A percentile compares a stretch with the other conserved stretches of the same genome.
These are phyloP conservation scores for Quercus tomentella DNA, from an alignment of 331 rosid genomes.

Conservation along the genomic window DNA sequence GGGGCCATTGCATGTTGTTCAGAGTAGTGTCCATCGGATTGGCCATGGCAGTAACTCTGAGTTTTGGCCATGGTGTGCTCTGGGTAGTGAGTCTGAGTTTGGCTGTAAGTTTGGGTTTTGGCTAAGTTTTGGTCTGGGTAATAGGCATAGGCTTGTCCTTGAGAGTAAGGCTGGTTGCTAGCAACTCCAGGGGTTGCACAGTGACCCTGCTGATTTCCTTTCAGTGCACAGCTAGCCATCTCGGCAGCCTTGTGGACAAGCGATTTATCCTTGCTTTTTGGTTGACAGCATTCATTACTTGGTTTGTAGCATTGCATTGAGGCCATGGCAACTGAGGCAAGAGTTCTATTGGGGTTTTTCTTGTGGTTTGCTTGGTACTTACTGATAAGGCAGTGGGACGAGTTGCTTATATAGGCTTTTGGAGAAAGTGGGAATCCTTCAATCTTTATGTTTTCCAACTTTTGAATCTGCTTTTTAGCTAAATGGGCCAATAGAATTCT, in stretches of 20 bases:
- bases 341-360: background rate
- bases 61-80: background rate
- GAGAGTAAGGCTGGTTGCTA: background rate
- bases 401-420: background rate
- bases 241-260: background rate
- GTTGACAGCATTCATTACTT: background rate
- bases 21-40: background rate
- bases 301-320: background rate
- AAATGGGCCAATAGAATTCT: background rate
- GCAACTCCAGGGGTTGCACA: background rate
- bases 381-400: background rate
- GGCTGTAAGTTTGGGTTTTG: background rate
- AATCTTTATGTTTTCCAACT: background rate
- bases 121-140: background rate
- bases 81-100: background rate
- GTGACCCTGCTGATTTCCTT: background rate
- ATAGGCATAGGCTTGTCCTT: background rate
- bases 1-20: background rate
- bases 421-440: background rate
- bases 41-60: background rate
- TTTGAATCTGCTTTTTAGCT: background rate
- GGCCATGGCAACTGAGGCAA: conserved; percentile 3
- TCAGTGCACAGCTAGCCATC: background rate
- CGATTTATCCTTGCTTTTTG: background rate
- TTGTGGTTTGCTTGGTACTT: background rate